phyloP scores from a whole-genome alignment of 352 stramenopile genomes.

The Discostella stelligera region DNA sequence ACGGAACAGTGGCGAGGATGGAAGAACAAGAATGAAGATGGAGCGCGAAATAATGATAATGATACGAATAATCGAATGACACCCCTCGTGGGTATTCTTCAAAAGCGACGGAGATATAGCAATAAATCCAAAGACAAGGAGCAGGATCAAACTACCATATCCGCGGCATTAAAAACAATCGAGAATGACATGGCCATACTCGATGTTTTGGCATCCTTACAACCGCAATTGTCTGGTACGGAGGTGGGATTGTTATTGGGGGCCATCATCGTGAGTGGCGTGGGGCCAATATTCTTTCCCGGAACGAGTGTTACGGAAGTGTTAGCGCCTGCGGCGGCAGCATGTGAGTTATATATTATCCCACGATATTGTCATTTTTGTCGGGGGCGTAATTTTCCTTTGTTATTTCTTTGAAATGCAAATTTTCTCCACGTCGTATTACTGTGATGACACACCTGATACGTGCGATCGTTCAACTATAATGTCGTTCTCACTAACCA shows the following conservation, averaged over 20 bases:
- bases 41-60: not conserved
- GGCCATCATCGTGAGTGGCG: conserved; percentile 47
- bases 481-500: not conserved
- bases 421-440: too few species aligned
- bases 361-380: too few species aligned
- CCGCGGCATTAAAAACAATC: conserved; percentile 26
- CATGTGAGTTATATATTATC: conserved; percentile 50
- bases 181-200: conserved; percentile 51
- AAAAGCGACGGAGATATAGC: not conserved
- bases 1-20: not conserved
- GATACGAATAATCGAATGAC: not conserved
- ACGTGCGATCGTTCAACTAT: too few species aligned
- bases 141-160: conserved; percentile 22
- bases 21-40: not conserved
- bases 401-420: too few species aligned
- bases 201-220: conserved; percentile 54
- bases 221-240: conserved; percentile 59
- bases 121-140: not conserved
- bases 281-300: conserved; percentile 60
- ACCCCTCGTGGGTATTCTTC: not conserved
- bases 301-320: conserved; percentile 64
- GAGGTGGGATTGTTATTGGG: conserved; percentile 59
- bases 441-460: too few species aligned
- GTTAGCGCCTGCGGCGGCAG: conserved; percentile 63
- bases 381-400: too few species aligned